Base-by-base conservation (phyloP, 352 stramenopile genomes). In the Pythium angustatum region DNA sequence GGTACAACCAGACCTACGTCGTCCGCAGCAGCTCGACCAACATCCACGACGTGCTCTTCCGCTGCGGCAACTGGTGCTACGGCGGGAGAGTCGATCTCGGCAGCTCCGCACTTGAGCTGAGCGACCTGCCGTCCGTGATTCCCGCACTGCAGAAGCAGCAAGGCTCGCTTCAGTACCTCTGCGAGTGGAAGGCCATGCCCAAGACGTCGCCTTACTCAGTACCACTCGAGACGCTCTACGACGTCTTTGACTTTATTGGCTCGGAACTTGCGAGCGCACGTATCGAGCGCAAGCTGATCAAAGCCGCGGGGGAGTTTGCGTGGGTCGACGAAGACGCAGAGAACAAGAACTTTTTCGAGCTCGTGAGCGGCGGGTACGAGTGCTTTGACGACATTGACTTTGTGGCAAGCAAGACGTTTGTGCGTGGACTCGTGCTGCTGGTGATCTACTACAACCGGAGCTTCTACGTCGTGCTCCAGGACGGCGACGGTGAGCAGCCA, bases 11-110 rank as follows among this genome's bases (percentile, higher is more conserved):
- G 64, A 97, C 92, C 24, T 98, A 98, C 74, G 82, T 97, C 55
- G 85, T 97, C 43, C 79, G 84, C 26, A 84, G 81, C 31, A 85
- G 79, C 64, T 77, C 78, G 14, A 82, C 63, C 53, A 82, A 78
- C 47, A 77, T 94, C 53, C 85, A 95, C 62, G 80, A 97, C 48
- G 91, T 97, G 55, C 83, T 98, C 57, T 98, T 98, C 69, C 83
- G 90, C 44, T 98, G 93, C 66, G 94, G 94, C 36, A 98, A 98
- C 74, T 98, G 89, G 89, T 98, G 94, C 77, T 98, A 98, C 76
- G 85, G 75, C 45, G 94, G 93, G 30, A 90, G 90, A 65, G 85
- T 98, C 17, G 87, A 96, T 68, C 62, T 98, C 43, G 83, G 93
- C 26, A 79, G 77, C 62, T 57, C 87, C 24, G 73, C 78, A 3